Conservation (phyloP, 495 filamentous ascomycete species). For the Penicillium diatomitis region DNA sequence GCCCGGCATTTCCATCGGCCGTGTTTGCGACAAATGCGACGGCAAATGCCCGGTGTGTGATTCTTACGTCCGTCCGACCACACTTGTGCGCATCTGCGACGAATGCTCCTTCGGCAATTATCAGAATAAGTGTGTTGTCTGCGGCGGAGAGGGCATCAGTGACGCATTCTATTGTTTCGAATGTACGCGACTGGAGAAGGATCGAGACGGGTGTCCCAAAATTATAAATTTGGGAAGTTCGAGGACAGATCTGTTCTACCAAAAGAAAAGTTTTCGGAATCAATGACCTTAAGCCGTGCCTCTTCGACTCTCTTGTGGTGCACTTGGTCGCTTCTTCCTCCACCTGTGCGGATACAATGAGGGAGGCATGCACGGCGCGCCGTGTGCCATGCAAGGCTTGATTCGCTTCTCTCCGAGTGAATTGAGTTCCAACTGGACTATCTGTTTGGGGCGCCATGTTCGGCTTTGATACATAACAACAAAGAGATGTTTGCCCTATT, state of each 20-base stretch:
- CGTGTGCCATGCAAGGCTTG: not conserved
- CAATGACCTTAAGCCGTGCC: slow-evolving; percentile 34
- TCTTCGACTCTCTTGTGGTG: slow-evolving; percentile 1
- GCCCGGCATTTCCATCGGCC: slow-evolving; percentile 94
- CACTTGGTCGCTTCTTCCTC: slow-evolving; percentile 8
- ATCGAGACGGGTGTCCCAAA: slow-evolving; percentile 96
- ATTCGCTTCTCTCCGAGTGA: too few relatives aligned
- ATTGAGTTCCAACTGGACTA: too few relatives aligned
- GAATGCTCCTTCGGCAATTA: slow-evolving; percentile 99
- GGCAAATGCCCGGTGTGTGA: slow-evolving; percentile 99
- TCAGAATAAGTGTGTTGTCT: slow-evolving; percentile 99
- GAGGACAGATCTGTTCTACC: slow-evolving; percentile 88
- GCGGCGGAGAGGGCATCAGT: slow-evolving; percentile 95
- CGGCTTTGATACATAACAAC: too few relatives aligned
- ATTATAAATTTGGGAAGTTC: slow-evolving; percentile 97
- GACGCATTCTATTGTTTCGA: slow-evolving; percentile 99
- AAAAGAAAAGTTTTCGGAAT: slow-evolving; percentile 69
- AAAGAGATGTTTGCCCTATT: not conserved
- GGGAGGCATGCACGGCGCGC: slow-evolving; percentile 1
- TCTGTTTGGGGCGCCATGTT: too few relatives aligned
- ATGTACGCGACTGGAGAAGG: slow-evolving; percentile 94
- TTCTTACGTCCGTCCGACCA: slow-evolving; percentile 95
- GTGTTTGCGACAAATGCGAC: slow-evolving; percentile 99
- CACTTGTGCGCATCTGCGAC: slow-evolving; percentile 95
- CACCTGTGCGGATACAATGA: slow-evolving; percentile 1